Evolutionary conservation across 495 filamentous ascomycete genomes (phyloP), one percentile per base, ranked within the genome.

Genomic region (Pyronema omphalodes): DNA sequence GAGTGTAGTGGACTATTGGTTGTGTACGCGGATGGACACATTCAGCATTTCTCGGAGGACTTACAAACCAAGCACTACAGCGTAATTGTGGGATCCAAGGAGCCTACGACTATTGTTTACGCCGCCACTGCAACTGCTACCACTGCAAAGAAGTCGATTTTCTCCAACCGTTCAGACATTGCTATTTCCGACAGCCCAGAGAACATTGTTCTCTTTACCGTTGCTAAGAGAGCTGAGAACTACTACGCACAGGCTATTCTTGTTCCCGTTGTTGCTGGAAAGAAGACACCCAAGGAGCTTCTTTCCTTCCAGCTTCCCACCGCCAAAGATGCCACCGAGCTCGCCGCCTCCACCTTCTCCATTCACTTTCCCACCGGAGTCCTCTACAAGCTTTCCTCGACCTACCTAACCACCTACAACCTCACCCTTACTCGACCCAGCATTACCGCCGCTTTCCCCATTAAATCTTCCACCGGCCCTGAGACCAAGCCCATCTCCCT

Each of bases 281-380:
- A 9, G 34, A 55, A 41, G n/a, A 46, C 15, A 5, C 41, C 53
- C 44, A 57, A 49, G 3, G 60, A 50, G 29, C 61, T 58, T 18
- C 52, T 65, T 7, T 39, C 37, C 5, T 9, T 62, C 11, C 23
- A 15, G 19, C 60, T 63, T 29, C 53, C 52, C 18, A 14, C 34
- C 36, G 19, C 19, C 12, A 37, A 8, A n/a, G 33, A 55, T n/a
- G 39, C 19, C 47, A 33, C 53, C 18, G 47, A 33, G n/a, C 34
- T 47, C 14, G 8, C 34, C 9, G n/a, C 8, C 8, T 55, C 62
- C 0, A 46, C 44, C 12, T 65, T 65, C 52, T 59, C 62, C 3
- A 29, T 65, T 14, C 62, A 65, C 33, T 65, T 65, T 34, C 51
- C 62, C 18, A 59, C 62, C 0, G 62, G 51, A 9, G 65, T 59